Evolutionary conservation across 2,329 filamentous ascomycete genomes (phyloP), one percentile per base, ranked within the genome.

Genomic region (Tricladium varicosporioides): DNA sequence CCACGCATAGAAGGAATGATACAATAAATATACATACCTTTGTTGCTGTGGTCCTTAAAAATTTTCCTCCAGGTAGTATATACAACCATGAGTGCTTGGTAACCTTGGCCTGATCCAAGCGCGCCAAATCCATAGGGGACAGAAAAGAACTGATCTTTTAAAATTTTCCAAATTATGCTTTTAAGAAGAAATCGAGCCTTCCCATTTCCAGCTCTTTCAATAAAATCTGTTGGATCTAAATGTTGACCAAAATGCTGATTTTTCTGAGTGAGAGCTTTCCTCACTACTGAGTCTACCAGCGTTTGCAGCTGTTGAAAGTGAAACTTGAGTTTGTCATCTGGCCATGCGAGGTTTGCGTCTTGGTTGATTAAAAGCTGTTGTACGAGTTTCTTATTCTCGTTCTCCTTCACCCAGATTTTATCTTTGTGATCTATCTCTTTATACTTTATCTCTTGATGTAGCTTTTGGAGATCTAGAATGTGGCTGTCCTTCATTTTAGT

Each of bases 101-200:
- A 19, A 19, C 14, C 33, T 13, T 45, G 19, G 8, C 53, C 53
- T 16, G 53, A 22, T 4, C 54, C 54, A n/a, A 56, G 31, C 2
- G 45, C 48, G 5, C 54, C 54, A 48, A 56, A 56, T 2, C 54
- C 54, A 18, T 51, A 56, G 5, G 48, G 48, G 3, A 19, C n/a
- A 15, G 48, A 51, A 27, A 56, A 56, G 54, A 51, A 56, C 7
- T 56, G 54, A 11, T 56, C 54, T 22, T 15, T 5, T 3, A 56
- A 18, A n/a, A 56, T 46, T 1, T 32, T 9, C 54, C 54, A 56
- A 2, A 56, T 43, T 1, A 16, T 33, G 22, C 43, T 51, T 42
- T 56, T 51, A 1, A 56, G 14, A 5, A 51, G 13, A 8, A 51
- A 48, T 47, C 51, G 48, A 14, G n/a, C 45, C 14, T 51, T 56